Evolutionary conservation across 176 grass and related monocot species (phyloP).

Genomic region (Typha latifolia): DNA sequence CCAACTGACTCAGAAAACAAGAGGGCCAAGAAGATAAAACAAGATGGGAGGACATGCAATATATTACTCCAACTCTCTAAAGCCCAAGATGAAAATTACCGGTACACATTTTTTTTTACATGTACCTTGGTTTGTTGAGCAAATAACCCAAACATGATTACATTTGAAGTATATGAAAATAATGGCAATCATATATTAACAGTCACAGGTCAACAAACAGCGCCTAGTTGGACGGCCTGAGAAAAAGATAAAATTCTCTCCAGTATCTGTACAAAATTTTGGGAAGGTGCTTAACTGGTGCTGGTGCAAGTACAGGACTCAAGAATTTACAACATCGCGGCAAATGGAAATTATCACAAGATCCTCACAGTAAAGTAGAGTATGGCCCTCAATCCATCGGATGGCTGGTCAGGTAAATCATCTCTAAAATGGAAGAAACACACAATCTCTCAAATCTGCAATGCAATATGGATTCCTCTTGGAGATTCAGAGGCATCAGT

Average conservation of each 20-base stretch:
- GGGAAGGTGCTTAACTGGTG: not conserved
- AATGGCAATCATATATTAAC: not conserved
- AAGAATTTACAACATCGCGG: not conserved
- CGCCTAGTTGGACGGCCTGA: not conserved
- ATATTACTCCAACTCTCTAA: too few species aligned
- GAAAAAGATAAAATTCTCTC: not conserved
- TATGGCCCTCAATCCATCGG: not conserved
- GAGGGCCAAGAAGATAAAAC: too few species aligned
- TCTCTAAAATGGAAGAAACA: conserved; percentile 45
- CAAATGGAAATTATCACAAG: not conserved
- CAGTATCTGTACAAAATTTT: not conserved
- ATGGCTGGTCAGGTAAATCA: conserved; percentile 8
- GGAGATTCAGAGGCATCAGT: conserved; percentile 52
- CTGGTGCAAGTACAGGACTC: not conserved
- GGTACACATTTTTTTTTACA: not conserved
- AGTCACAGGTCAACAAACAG: not conserved
- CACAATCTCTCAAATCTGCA: conserved; percentile 71
- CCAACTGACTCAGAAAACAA: too few species aligned
- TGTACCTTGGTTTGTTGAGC: not conserved
- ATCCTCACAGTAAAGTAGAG: not conserved
- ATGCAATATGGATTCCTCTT: conserved; percentile 33
- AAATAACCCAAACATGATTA: not conserved
- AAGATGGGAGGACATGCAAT: too few species aligned
- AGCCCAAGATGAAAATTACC: too few species aligned
- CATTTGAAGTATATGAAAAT: not conserved